Conservation (phyloP, 1,284 basidiomycete species). For the Ustilago tritici region DNA sequence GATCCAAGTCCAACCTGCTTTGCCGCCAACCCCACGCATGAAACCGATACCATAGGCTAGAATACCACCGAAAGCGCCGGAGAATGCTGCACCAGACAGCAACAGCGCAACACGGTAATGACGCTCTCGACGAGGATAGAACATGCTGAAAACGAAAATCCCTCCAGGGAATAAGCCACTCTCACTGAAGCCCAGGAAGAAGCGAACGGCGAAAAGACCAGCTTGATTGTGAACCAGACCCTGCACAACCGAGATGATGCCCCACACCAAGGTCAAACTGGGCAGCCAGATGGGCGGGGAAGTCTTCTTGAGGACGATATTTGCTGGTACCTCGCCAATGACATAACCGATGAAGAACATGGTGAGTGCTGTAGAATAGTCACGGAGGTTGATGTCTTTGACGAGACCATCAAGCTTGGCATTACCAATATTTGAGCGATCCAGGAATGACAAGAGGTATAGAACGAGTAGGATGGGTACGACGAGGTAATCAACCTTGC, state of each 20-base stretch:
- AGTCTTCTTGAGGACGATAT: constrained; percentile 73
- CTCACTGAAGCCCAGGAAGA: constrained; percentile 70
- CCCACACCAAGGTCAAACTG: constrained; percentile 75
- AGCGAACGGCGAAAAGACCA: constrained; percentile 75
- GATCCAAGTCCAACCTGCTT: constrained; percentile 72
- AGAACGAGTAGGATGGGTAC: constrained; percentile 57
- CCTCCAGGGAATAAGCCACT: constrained; percentile 74
- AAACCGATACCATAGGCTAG: constrained; percentile 75
- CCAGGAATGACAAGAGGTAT: constrained; percentile 53
- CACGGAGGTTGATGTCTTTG: constrained; percentile 43
- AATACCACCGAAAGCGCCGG: constrained; percentile 63
- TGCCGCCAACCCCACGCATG: constrained; percentile 76
- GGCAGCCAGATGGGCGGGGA: constrained; percentile 77
- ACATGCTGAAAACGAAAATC: constrained; percentile 76
- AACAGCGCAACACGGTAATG: constrained; percentile 76
- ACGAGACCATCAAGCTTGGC: constrained; percentile 58
- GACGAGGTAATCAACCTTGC: constrained; percentile 58
- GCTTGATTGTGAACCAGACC: constrained; percentile 75
- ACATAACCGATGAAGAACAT: constrained; percentile 61
- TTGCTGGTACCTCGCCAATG: constrained; percentile 56
- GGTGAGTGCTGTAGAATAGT: constrained; percentile 49
- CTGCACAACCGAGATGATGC: constrained; percentile 75
- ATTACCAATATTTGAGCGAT: constrained; percentile 57
- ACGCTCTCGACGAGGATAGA: constrained; percentile 75
- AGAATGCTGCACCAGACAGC: constrained; percentile 59